Percentiles rank a stretch among this genome's conserved stretches.
These are phyloP conservation scores for Multifurca ochricompacta DNA, from an alignment of 768 basidiomycete genomes.

Conservation along the genomic window DNA sequence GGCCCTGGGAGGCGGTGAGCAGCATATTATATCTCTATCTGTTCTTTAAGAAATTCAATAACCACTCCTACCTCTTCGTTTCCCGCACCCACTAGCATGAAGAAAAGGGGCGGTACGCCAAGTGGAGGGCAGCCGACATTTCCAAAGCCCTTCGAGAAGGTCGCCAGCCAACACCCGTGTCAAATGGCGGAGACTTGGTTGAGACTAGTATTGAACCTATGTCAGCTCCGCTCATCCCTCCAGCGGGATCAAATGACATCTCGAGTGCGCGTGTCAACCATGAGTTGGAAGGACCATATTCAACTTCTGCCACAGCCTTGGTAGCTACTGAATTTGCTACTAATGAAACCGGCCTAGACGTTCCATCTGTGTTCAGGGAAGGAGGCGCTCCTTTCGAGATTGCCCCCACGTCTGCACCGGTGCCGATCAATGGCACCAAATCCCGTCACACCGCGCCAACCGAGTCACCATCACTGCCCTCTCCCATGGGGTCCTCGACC, in stretches of 20 bases:
- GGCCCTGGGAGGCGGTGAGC: conserved; percentile 19
- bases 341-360: neutral
- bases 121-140: conserved; percentile 97
- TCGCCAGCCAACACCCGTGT: conserved; percentile 71
- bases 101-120: conserved; percentile 87
- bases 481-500: neutral
- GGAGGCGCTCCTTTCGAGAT: neutral
- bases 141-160: conserved; percentile 95
- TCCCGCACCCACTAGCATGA: conserved; percentile 48
- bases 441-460: neutral
- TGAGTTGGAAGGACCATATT: neutral
- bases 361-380: neutral
- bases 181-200: conserved; percentile 34
- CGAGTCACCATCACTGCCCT: conserved; percentile 1
- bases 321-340: neutral
- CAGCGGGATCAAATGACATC: conserved; percentile 18
- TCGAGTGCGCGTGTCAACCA: neutral
- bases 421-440: neutral
- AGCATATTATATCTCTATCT: neutral
- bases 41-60: neutral
- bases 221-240: conserved; percentile 18
- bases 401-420: conserved; percentile 3
- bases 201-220: conserved; percentile 22
- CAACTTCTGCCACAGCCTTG: neutral
- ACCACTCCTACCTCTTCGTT: neutral